phyloP scores from a whole-genome alignment of 2,329 filamentous ascomycete species.

The Phyllosticta paracitricarpa region DNA sequence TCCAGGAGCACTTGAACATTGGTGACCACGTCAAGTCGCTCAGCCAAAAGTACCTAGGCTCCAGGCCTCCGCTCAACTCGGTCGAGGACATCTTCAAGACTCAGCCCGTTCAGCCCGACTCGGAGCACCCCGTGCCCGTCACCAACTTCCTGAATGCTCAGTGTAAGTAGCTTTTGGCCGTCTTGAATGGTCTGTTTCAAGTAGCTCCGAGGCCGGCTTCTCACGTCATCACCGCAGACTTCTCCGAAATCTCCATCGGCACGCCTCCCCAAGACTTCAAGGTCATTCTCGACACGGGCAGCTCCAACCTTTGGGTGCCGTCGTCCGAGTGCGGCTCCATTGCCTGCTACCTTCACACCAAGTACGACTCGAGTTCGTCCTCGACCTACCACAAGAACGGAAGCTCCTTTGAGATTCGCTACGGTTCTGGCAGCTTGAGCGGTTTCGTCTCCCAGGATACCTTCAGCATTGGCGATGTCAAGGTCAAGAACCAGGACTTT shows the following conservation, averaged over 20 bases:
- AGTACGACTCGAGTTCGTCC: slow-evolving; percentile 86
- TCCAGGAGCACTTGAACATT: slow-evolving; percentile 65
- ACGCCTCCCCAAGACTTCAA: slow-evolving; percentile 93
- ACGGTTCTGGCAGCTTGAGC: slow-evolving; percentile 87
- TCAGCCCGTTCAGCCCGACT: slow-evolving; percentile 54
- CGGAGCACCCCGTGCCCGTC: slow-evolving; percentile 72
- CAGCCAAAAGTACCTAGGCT: slow-evolving; percentile 92
- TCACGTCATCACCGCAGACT: slow-evolving; percentile 50
- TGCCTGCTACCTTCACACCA: slow-evolving; percentile 93
- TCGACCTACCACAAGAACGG: slow-evolving; percentile 93
- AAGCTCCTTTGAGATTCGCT: slow-evolving; percentile 81
- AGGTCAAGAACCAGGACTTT: slow-evolving; percentile 83
- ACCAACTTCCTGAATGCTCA: slow-evolving; percentile 98
- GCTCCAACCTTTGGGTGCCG: slow-evolving; percentile 98
- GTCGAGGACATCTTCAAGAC: slow-evolving; percentile 72
- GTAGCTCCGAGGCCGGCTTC: not conserved
- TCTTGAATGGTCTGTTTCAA: not conserved
- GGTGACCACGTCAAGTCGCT: slow-evolving; percentile 72
- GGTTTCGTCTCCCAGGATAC: slow-evolving; percentile 89
- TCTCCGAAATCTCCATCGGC: slow-evolving; percentile 90
- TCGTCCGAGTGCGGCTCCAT: slow-evolving; percentile 85
- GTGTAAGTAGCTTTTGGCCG: slow-evolving; percentile 54
- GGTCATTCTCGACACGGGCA: slow-evolving; percentile 95
- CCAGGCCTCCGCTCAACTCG: slow-evolving; percentile 49
- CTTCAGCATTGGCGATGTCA: slow-evolving; percentile 78